These are phyloP conservation scores for Oemleria cerasiformis DNA, from an alignment of 306 rosid genomes.

Conservation along the genomic window DNA sequence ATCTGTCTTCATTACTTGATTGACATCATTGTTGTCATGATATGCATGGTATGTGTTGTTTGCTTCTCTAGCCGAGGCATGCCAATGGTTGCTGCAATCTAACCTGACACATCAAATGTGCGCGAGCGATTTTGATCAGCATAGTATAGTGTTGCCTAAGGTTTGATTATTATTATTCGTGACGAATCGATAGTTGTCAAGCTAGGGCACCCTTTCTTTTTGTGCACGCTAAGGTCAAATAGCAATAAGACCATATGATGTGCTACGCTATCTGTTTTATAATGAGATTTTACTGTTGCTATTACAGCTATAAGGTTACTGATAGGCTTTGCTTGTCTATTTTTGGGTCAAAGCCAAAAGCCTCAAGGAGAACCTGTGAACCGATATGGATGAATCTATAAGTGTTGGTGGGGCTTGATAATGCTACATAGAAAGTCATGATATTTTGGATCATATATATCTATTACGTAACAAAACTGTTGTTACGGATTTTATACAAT, in stretches of 20 bases:
- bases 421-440: not conserved
- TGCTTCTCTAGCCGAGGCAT: slow-evolving; percentile 31
- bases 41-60: slow-evolving; percentile 16
- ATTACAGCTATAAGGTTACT: slow-evolving; percentile 20
- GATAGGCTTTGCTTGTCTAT: slow-evolving; percentile 23
- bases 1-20: not conserved
- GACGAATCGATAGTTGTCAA: no score
- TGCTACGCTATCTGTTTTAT: slow-evolving; percentile 6
- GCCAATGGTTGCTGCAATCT: slow-evolving; percentile 19
- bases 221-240: slow-evolving; percentile 42
- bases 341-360: slow-evolving; percentile 25
- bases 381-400: not conserved
- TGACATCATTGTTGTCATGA: not conserved
- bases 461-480: no score
- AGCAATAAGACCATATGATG: slow-evolving; percentile 5
- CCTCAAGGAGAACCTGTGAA: slow-evolving; percentile 8
- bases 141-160: slow-evolving; percentile 16
- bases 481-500: no score
- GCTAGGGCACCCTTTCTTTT: not conserved
- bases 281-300: slow-evolving; percentile 1
- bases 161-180: not conserved
- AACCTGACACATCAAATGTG: slow-evolving; percentile 19
- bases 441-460: not conserved
- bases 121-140: not conserved
- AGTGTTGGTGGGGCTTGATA: slow-evolving; percentile 11